A percentile compares a stretch with the other conserved stretches of the same genome.
Conservation (phyloP, 805 yeast species). For the Teunomyces lycoperdinae region DNA sequence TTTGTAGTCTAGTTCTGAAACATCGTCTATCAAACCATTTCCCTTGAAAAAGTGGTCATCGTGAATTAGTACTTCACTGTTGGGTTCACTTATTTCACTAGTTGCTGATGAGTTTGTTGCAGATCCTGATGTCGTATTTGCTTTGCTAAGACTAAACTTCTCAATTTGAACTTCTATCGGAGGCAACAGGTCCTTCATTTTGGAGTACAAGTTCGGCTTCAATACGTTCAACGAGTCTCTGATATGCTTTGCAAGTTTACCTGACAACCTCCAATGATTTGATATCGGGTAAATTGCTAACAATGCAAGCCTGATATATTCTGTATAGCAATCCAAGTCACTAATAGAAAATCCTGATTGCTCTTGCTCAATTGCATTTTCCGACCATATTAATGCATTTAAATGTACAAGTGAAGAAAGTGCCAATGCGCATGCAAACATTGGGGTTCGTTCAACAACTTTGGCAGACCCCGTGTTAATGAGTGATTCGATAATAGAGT, state of each 20-base stretch:
- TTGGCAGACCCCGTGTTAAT: slow-evolving; percentile 47
- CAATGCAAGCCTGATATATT: slow-evolving; percentile 48
- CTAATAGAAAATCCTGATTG: slow-evolving; percentile 1
- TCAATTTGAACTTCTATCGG: slow-evolving; percentile 11
- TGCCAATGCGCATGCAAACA: slow-evolving; percentile 53
- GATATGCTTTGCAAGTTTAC: slow-evolving; percentile 45
- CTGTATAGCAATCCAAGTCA: slow-evolving; percentile 42
- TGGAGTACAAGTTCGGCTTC: slow-evolving; percentile 38
- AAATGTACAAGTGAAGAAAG: slow-evolving; percentile 51
- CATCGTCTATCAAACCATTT: background rate
- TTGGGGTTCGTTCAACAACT: slow-evolving; percentile 46
- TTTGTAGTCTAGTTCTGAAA: background rate
- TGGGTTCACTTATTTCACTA: background rate
- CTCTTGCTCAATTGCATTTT: slow-evolving; percentile 11
- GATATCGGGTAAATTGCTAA: slow-evolving; percentile 50
- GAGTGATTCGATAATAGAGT: slow-evolving; percentile 43
- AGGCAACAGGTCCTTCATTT: slow-evolving; percentile 32
- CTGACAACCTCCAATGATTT: slow-evolving; percentile 49
- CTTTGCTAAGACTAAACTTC: background rate
- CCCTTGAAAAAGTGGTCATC: background rate
- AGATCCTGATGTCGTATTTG: background rate
- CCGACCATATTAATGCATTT: slow-evolving; percentile 53
- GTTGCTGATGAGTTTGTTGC: background rate
- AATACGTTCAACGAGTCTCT: slow-evolving; percentile 44
- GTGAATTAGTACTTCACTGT: background rate